These are phyloP conservation scores for Fonsecaea multimorphosa DNA, from an alignment of 2,329 filamentous ascomycete species.

Conservation along the genomic window DNA sequence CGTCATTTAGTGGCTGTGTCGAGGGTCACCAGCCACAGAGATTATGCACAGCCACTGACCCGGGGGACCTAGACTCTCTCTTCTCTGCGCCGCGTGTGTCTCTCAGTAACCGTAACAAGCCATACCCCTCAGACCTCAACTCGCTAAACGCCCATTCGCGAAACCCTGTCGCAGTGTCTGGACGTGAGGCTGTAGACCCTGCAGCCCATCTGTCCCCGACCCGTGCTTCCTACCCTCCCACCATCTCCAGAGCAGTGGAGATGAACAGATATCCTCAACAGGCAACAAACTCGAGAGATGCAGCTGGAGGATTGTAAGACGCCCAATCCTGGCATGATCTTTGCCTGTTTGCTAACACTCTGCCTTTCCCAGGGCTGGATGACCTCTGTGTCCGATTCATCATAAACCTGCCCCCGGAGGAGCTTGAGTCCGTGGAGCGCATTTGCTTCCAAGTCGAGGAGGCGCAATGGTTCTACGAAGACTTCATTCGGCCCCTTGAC, in stretches of 20 bases:
- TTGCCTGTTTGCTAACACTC: slow-evolving; percentile 22
- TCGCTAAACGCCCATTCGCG: not conserved
- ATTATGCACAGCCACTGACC: not conserved
- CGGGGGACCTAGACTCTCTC: not conserved
- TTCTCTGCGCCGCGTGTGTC: not conserved
- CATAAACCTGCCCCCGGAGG: slow-evolving; percentile 91
- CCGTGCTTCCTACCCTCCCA: slow-evolving; percentile 10
- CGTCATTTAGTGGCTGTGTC: slow-evolving; percentile 15
- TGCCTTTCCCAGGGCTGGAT: slow-evolving; percentile 74
- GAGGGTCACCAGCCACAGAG: not conserved
- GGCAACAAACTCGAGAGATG: slow-evolving; percentile 64
- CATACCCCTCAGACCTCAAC: slow-evolving; percentile 23
- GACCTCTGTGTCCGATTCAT: slow-evolving; percentile 98
- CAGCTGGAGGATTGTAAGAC: slow-evolving; percentile 81
- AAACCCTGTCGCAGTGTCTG: slow-evolving; percentile 15
- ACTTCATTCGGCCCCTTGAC: slow-evolving; percentile 92
- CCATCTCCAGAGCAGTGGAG: slow-evolving; percentile 47
- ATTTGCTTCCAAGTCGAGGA: slow-evolving; percentile 99
- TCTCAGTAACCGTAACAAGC: slow-evolving; percentile 2
- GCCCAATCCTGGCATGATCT: not conserved
- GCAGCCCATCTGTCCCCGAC: slow-evolving; percentile 4
- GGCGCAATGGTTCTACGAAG: slow-evolving; percentile 99
- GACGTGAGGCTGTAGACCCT: slow-evolving; percentile 25
- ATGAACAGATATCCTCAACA: slow-evolving; percentile 65
- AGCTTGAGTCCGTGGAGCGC: slow-evolving; percentile 85